phyloP scores from a whole-genome alignment of 2,329 filamentous ascomycete species.

The Lasiodiplodia hormozganensis region DNA sequence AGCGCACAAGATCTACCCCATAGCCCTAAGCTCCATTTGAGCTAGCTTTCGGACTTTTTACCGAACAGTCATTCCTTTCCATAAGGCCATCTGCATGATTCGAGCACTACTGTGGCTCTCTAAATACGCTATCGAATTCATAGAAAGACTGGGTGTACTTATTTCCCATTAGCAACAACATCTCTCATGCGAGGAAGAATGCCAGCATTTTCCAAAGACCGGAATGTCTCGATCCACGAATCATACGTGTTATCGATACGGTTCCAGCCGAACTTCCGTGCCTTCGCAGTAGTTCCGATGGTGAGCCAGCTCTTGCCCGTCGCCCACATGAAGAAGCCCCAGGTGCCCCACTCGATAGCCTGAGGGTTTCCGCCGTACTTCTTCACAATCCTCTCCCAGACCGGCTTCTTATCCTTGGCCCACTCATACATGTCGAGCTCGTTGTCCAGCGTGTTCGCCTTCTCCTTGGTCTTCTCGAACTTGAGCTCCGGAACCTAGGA shows the following conservation, averaged over 20 bases:
- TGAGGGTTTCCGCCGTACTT: slow-evolving; percentile 1
- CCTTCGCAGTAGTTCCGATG: slow-evolving; percentile 4
- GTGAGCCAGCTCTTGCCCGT: slow-evolving; percentile 22
- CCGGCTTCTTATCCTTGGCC: slow-evolving; percentile 12
- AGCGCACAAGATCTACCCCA: not conserved
- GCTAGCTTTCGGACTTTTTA: not conserved
- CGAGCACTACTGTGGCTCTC: not conserved
- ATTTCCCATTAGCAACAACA: not conserved
- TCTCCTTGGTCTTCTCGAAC: slow-evolving; percentile 16
- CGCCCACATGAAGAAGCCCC: slow-evolving; percentile 20
- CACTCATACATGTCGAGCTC: slow-evolving; percentile 20
- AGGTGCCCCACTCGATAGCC: slow-evolving; percentile 16
- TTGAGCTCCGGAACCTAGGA: not conserved
- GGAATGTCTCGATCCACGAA: slow-evolving; percentile 12
- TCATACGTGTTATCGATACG: slow-evolving; percentile 7
- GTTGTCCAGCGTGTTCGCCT: slow-evolving; percentile 7
- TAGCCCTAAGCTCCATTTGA: not conserved
- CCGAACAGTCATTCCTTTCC: not conserved
- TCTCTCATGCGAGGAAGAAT: slow-evolving; percentile 2
- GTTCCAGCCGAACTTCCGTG: slow-evolving; percentile 8
- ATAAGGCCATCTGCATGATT: not conserved
- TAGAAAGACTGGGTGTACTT: too few relatives aligned
- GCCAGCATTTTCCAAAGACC: slow-evolving; percentile 21
- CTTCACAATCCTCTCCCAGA: slow-evolving; percentile 13
- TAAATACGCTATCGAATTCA: not conserved